These are phyloP conservation scores for Pseudocercospora pini-densiflorae DNA, from an alignment of 2,329 filamentous ascomycete genomes.

Conservation along the genomic window DNA sequence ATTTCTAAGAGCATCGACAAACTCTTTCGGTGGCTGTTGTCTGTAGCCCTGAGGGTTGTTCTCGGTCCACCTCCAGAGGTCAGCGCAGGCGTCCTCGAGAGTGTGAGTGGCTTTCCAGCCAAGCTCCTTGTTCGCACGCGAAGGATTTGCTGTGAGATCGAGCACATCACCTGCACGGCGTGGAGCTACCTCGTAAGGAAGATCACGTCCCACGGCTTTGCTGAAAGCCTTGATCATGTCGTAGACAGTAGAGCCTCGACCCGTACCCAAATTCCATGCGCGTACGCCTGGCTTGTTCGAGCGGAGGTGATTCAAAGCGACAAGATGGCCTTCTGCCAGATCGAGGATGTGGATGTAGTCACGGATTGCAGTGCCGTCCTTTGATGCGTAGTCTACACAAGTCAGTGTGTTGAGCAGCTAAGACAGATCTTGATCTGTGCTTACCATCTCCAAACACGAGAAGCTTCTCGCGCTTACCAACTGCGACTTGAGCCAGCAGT, in stretches of 20 bases:
- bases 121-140: conserved; percentile 84
- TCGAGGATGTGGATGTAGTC: conserved; percentile 99
- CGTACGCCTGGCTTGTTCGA: conserved; percentile 84
- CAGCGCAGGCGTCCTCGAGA: conserved; percentile 89
- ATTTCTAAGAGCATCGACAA: conserved; percentile 62
- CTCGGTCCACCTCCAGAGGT: conserved; percentile 95
- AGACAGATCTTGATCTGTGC: conserved; percentile 36
- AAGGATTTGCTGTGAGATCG: conserved; percentile 90
- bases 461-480: conserved; percentile 91
- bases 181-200: conserved; percentile 83
- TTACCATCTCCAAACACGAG: conserved; percentile 91
- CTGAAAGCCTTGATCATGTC: conserved; percentile 98
- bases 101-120: conserved; percentile 89
- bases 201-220: conserved; percentile 79
- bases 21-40: conserved; percentile 83
- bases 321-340: conserved; percentile 81
- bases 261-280: conserved; percentile 96
- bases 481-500: conserved; percentile 91
- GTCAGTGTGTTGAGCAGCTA: conserved; percentile 15
- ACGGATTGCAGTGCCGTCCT: conserved; percentile 90
- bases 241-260: conserved; percentile 91
- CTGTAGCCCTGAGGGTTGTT: conserved; percentile 97
- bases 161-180: conserved; percentile 89
- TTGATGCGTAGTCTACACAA: conserved; percentile 78
- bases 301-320: conserved; percentile 88